Evolutionary conservation across 352 stramenopile genomes (phyloP).

Genomic region (Pythium grandisporangium): DNA sequence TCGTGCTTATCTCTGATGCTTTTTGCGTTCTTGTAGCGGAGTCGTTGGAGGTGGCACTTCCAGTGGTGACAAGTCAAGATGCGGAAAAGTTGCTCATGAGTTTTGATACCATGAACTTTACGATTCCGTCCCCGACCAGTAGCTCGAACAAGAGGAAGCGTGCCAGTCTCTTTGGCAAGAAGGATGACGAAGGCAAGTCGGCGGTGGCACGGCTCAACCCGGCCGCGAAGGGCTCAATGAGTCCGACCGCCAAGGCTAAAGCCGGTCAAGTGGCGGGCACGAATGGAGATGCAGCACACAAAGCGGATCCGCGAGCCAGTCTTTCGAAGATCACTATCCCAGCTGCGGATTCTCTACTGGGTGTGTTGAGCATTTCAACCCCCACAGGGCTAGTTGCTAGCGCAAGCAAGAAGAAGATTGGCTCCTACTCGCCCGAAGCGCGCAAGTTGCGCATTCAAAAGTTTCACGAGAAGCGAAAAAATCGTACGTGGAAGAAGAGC

Average conservation of each 20-base stretch:
- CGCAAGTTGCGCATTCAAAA: slow-evolving; percentile 91
- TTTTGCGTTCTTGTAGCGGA: slow-evolving; percentile 48
- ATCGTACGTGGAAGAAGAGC: slow-evolving; percentile 96
- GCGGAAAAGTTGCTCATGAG: slow-evolving; percentile 82
- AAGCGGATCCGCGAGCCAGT: slow-evolving; percentile 20
- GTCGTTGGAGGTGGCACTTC: slow-evolving; percentile 28
- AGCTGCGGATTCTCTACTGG: slow-evolving; percentile 26
- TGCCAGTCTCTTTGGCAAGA: slow-evolving; percentile 26
- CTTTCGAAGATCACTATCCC: slow-evolving; percentile 19
- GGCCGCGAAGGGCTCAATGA: slow-evolving; percentile 13
- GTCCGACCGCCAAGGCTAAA: slow-evolving; percentile 23
- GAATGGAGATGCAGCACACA: slow-evolving; percentile 23
- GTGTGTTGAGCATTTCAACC: slow-evolving; percentile 28
- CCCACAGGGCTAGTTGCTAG: slow-evolving; percentile 5
- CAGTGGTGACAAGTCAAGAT: slow-evolving; percentile 20
- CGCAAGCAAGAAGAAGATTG: slow-evolving; percentile 68
- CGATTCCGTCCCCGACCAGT: slow-evolving; percentile 67
- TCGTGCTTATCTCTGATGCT: slow-evolving; percentile 8
- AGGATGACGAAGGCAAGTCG: slow-evolving; percentile 7
- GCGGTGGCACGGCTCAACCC: neutral
- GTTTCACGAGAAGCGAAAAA: slow-evolving; percentile 96
- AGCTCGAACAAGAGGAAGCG: slow-evolving; percentile 42
- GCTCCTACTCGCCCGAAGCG: slow-evolving; percentile 92
- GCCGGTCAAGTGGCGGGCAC: slow-evolving; percentile 13
- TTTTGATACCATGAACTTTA: slow-evolving; percentile 84